Percentiles rank a stretch among this genome's conserved stretches.
phyloP scores from a whole-genome alignment of 768 basidiomycete species.

The Collybia sp. region DNA sequence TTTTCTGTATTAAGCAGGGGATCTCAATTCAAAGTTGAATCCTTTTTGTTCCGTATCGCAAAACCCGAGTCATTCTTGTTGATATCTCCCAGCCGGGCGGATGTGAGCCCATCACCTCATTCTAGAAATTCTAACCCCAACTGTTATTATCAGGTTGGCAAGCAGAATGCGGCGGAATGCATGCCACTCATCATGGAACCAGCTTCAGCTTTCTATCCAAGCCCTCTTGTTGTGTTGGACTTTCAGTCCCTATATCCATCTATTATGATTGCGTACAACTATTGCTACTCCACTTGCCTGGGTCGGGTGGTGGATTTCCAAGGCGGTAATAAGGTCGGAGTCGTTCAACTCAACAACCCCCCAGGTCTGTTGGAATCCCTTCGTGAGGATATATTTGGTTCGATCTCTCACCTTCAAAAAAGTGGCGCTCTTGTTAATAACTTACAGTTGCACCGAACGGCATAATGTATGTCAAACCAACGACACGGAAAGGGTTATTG shows the following conservation, averaged over 20 bases:
- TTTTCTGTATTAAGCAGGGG: slow-evolving; percentile 92
- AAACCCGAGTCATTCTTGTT: slow-evolving; percentile 94
- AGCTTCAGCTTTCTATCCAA: slow-evolving; percentile 85
- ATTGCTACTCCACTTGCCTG: slow-evolving; percentile 94
- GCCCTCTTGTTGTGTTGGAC: slow-evolving; percentile 90
- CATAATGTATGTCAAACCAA: slow-evolving; percentile 86
- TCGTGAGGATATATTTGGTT: slow-evolving; percentile 74
- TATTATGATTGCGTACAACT: slow-evolving; percentile 98
- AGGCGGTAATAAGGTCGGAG: slow-evolving; percentile 85
- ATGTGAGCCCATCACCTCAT: slow-evolving; percentile 44
- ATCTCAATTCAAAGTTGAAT: slow-evolving; percentile 98
- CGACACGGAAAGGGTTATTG: slow-evolving; percentile 79
- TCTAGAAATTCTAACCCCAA: not conserved
- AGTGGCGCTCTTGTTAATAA: not conserved
- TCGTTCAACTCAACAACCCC: slow-evolving; percentile 65
- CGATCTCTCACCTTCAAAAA: slow-evolving; percentile 10
- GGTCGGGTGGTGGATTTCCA: slow-evolving; percentile 87
- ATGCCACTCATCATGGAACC: slow-evolving; percentile 97
- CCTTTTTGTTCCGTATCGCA: slow-evolving; percentile 95
- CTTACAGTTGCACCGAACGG: slow-evolving; percentile 88
- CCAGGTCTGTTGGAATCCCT: slow-evolving; percentile 65
- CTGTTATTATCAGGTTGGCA: slow-evolving; percentile 64
- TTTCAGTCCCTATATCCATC: slow-evolving; percentile 97
- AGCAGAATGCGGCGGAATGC: slow-evolving; percentile 94
- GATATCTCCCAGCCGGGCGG: slow-evolving; percentile 81